Evolutionary conservation across 768 basidiomycete genomes (phyloP), one percentile per base, ranked within the genome.

Genomic region (Psilocybe tampanensis): DNA sequence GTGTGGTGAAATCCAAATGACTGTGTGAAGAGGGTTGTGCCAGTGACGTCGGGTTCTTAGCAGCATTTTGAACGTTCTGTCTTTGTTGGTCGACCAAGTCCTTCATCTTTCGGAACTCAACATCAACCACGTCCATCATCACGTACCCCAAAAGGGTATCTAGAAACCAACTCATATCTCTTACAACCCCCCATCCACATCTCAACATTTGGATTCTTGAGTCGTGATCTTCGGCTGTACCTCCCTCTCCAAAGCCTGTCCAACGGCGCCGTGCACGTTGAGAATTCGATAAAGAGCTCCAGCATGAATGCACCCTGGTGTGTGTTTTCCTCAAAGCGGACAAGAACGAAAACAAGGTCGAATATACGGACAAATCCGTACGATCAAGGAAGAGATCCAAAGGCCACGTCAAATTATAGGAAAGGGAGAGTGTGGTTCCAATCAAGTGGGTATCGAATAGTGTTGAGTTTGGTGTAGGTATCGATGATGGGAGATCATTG

Each of bases 161-260:
- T 55, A 96, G 75, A 67, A 95, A 95, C 92, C 93, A 95, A 41
- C 86, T 83, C 94, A 95, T 94, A 65, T 90, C 86, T 65, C 92
- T 75, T 8, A 94, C 88, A 26, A 89, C 82, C 1, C 92, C 92
- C 94, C 94, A 97, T 1, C 89, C 88, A 58, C 86, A 88, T 56
- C 94, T 79, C 55, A 92, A 75, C 18, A 94, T 78, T 49, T 77
- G 77, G 56, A 82, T 80, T 36, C 92, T 82, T 11, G 79, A 79
- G 42, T 86, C 80, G 36, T 85, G 72, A 62, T 92, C 92, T 62
- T 88, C 89, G 0, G 69, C 74, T 3, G 89, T 92, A 2, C 93
- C 93, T 8, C 94, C 94, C 68, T 95, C 94, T 3, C 89, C 88
- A 0, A 91, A 79, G 2, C 91, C 91, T 6, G 92, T 94, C 92